Conservation (phyloP, 164 flowering plant species). For the Warburgia ugandensis region DNA sequence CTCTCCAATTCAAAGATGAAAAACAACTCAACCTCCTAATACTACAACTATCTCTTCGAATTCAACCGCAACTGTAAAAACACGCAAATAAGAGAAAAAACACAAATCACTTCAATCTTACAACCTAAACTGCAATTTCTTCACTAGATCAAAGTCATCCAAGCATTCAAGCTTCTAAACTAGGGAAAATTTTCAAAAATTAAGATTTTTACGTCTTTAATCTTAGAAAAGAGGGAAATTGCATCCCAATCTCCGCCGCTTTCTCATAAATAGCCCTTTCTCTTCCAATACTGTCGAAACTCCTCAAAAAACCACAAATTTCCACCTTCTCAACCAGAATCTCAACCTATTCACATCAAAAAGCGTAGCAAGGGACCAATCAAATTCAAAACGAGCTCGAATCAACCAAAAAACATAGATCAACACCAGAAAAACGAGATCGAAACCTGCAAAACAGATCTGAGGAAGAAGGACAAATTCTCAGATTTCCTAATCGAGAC, state of each 20-base stretch:
- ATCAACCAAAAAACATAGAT: background rate
- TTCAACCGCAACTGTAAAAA: background rate
- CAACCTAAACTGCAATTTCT: no score
- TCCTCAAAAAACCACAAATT: background rate
- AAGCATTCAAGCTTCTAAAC: background rate
- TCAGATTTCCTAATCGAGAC: background rate
- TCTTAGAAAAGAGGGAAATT: background rate
- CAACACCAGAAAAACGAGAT: no score
- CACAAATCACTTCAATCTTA: no score
- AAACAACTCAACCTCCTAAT: background rate
- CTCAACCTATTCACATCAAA: background rate
- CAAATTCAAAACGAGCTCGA: background rate
- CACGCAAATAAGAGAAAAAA: background rate
- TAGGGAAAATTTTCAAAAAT: background rate
- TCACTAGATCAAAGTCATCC: background rate
- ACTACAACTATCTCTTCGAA: background rate
- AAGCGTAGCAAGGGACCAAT: background rate
- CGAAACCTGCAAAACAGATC: no score
- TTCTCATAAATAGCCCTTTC: background rate
- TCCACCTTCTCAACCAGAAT: background rate
- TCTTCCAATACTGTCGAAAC: background rate
- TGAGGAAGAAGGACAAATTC: background rate
- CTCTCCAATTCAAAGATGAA: conserved; percentile 5
- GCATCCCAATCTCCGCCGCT: background rate
- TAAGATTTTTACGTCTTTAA: background rate